Percentiles rank a stretch among this genome's conserved stretches.
Conservation (phyloP, 108 stramenopile genomes). For the Skeletonema menzelii region DNA sequence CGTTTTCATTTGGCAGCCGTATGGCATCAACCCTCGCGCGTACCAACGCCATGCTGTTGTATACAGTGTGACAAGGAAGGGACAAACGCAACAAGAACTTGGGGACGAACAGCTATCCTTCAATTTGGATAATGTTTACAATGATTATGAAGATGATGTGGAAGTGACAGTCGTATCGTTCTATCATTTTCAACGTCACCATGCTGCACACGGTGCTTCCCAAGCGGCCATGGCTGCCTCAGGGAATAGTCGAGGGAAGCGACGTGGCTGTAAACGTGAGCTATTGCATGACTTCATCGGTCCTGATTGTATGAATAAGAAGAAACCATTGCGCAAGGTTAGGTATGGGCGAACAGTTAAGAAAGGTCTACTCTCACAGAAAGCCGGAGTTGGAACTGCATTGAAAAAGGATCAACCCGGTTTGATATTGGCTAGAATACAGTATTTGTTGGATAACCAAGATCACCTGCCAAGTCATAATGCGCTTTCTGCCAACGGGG, state of each 20-base stretch:
- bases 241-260: slow-evolving; percentile 28
- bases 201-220: slow-evolving; percentile 26
- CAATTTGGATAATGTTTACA: slow-evolving; percentile 25
- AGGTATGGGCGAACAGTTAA: slow-evolving; percentile 36
- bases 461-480: slow-evolving; percentile 46
- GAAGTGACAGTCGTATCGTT: slow-evolving; percentile 49
- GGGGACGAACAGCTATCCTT: slow-evolving; percentile 15
- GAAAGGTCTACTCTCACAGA: slow-evolving; percentile 27
- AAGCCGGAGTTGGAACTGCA: slow-evolving; percentile 45
- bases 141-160: slow-evolving; percentile 12
- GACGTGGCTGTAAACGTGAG: slow-evolving; percentile 32
- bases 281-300: slow-evolving; percentile 34
- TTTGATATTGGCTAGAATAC: slow-evolving; percentile 38
- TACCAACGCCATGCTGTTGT: slow-evolving; percentile 54
- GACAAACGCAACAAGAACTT: not conserved
- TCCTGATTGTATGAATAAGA: slow-evolving; percentile 25
- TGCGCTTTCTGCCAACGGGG: slow-evolving; percentile 46
- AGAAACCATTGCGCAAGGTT: slow-evolving; percentile 40
- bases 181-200: slow-evolving; percentile 42
- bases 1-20: slow-evolving; percentile 48
- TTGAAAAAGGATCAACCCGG: slow-evolving; percentile 38
- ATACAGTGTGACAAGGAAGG: slow-evolving; percentile 21
- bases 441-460: slow-evolving; percentile 47
- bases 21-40: slow-evolving; percentile 45
- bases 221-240: slow-evolving; percentile 11